Percentiles rank a stretch among this genome's conserved stretches.
Conservation (phyloP, 2,329 filamentous ascomycete genomes). For the Phaeosphaeriaceae sp. region DNA sequence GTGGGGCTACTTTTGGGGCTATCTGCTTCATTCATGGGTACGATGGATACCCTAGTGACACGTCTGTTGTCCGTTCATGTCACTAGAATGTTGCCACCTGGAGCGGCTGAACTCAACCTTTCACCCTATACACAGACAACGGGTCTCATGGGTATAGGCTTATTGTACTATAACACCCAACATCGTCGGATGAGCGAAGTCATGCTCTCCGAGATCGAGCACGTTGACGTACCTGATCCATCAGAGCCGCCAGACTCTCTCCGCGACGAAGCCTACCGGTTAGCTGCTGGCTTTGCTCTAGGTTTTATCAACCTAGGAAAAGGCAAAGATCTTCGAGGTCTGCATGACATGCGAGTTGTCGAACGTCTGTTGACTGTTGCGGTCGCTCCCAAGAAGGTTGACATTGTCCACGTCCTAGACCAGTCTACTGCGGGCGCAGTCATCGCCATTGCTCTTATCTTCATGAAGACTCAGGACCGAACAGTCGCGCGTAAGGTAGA, state of each 20-base stretch:
- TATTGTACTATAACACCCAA: slow-evolving; percentile 93
- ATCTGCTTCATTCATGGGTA: slow-evolving; percentile 91
- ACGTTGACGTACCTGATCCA: slow-evolving; percentile 79
- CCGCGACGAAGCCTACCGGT: slow-evolving; percentile 92
- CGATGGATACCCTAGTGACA: slow-evolving; percentile 96
- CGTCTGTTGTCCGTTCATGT: slow-evolving; percentile 94
- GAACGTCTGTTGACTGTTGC: slow-evolving; percentile 87
- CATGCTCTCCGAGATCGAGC: slow-evolving; percentile 96
- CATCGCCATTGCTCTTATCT: slow-evolving; percentile 87
- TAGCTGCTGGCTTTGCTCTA: slow-evolving; percentile 91
- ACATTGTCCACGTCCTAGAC: slow-evolving; percentile 90
- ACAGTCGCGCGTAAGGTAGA: slow-evolving; percentile 90
- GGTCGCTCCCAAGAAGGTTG: slow-evolving; percentile 86
- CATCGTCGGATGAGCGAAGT: slow-evolving; percentile 99
- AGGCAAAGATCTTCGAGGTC: slow-evolving; percentile 82
- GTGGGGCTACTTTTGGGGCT: slow-evolving; percentile 92
- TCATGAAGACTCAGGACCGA: slow-evolving; percentile 93
- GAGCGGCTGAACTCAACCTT: slow-evolving; percentile 91
- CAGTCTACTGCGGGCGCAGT: slow-evolving; percentile 93
- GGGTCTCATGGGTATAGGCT: slow-evolving; percentile 93
- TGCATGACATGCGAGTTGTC: slow-evolving; percentile 92
- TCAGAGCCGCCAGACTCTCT: slow-evolving; percentile 73
- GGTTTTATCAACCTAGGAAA: slow-evolving; percentile 95
- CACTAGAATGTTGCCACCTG: slow-evolving; percentile 88
- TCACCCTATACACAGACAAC: slow-evolving; percentile 94